These are phyloP conservation scores for Boletus holoroseus DNA, from an alignment of 1,284 basidiomycete genomes.

Conservation along the genomic window DNA sequence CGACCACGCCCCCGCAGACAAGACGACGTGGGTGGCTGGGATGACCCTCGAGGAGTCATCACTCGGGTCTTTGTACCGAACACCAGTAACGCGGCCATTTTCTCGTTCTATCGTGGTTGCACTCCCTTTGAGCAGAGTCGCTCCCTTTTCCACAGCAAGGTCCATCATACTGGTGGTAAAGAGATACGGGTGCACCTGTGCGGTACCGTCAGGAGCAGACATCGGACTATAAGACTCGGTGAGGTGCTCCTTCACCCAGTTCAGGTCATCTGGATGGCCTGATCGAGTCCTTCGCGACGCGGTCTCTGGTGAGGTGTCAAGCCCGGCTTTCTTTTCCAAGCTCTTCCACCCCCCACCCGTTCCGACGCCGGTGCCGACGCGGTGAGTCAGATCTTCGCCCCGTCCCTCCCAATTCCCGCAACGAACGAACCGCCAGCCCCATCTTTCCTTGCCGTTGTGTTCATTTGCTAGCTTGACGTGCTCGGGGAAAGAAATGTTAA, in stretches of 20 bases:
- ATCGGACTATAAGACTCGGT: slow-evolving; percentile 58
- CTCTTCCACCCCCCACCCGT: slow-evolving; percentile 39
- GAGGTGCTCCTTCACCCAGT: slow-evolving; percentile 56
- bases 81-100: slow-evolving; percentile 45
- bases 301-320: slow-evolving; percentile 24
- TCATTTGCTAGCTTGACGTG: slow-evolving; percentile 75
- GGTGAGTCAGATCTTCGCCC: slow-evolving; percentile 35
- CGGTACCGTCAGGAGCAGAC: slow-evolving; percentile 55
- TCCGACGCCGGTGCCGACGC: slow-evolving; percentile 29
- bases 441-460: slow-evolving; percentile 66
- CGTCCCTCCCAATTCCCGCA: slow-evolving; percentile 66
- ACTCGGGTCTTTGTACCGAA: slow-evolving; percentile 43
- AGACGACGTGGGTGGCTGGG: slow-evolving; percentile 60
- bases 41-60: slow-evolving; percentile 35
- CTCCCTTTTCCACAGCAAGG: slow-evolving; percentile 55
- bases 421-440: slow-evolving; percentile 75
- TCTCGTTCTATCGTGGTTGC: slow-evolving; percentile 41
- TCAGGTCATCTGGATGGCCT: slow-evolving; percentile 54
- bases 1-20: slow-evolving; percentile 88
- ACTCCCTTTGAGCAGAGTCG: slow-evolving; percentile 41
- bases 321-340: slow-evolving; percentile 52
- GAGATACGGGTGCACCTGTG: slow-evolving; percentile 76
- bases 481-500: slow-evolving; percentile 72
- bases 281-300: slow-evolving; percentile 26
- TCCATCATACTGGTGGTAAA: slow-evolving; percentile 77